Percentiles rank a stretch among this genome's conserved stretches.
phyloP scores from a whole-genome alignment of 352 stramenopile species.

The Thalassiosira hispida region DNA sequence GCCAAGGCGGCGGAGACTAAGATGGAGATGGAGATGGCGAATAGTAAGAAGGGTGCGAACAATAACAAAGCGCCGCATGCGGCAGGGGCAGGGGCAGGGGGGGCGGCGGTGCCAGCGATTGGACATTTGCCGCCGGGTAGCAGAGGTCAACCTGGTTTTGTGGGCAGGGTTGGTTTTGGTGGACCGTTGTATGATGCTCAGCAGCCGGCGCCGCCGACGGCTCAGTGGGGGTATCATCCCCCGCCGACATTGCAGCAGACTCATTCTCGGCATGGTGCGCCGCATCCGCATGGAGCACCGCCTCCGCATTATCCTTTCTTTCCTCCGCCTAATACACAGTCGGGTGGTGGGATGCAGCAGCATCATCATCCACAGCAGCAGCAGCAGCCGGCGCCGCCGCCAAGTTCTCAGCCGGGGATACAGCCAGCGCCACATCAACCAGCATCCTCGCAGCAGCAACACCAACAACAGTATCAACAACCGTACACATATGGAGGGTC shows the following conservation, averaged over 20 bases:
- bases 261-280: not conserved
- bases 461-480: not conserved
- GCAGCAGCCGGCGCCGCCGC: not conserved
- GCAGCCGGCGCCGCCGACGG: conserved; percentile 4
- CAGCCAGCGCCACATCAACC: not conserved
- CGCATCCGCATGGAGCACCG: not conserved
- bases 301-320: conserved; percentile 3
- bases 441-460: not conserved
- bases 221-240: not conserved
- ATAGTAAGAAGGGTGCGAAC: not conserved
- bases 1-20: not conserved
- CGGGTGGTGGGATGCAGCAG: not conserved
- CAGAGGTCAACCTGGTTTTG: not conserved
- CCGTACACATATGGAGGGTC: not conserved
- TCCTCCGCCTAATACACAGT: not conserved
- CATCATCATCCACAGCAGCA: not conserved
- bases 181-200: conserved; percentile 27
- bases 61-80: not conserved
- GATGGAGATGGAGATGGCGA: not conserved
- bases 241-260: not conserved
- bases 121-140: not conserved
- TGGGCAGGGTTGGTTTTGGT: conserved; percentile 8
- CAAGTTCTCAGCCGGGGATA: not conserved
- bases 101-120: no score
- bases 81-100: not conserved